phyloP scores from a whole-genome alignment of 345 rosid genomes.

The Corchorus olitorius region DNA sequence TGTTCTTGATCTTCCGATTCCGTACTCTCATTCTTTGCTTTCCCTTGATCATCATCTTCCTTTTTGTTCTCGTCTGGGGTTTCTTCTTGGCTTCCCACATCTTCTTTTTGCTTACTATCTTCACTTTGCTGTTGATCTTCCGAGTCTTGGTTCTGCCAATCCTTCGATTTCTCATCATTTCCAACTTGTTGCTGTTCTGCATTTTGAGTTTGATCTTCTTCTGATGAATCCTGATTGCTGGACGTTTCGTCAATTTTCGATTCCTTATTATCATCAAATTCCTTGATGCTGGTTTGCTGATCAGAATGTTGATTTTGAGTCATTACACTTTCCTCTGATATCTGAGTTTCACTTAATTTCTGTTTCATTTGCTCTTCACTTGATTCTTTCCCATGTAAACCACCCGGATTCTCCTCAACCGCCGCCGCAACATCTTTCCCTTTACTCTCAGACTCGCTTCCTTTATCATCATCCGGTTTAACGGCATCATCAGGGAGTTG shows the following conservation, averaged over 20 bases:
- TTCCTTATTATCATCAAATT: conserved; percentile 26
- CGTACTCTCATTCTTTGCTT: conserved; percentile 32
- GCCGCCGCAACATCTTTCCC: conserved; percentile 5
- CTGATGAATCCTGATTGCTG: conserved; percentile 8
- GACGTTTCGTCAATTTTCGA: not conserved
- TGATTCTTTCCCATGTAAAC: conserved; percentile 36
- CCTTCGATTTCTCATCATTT: not conserved
- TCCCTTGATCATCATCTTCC: conserved; percentile 15
- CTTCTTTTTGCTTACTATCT: conserved; percentile 44
- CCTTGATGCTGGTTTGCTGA: conserved; percentile 1
- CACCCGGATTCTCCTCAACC: conserved; percentile 21
- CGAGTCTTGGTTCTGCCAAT: conserved; percentile 19
- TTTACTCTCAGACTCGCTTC: conserved; percentile 16
- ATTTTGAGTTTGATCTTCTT: not conserved
- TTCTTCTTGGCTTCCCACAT: conserved; percentile 25
- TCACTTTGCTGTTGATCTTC: conserved; percentile 28
- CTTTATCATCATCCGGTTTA: conserved; percentile 51
- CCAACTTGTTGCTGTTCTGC: conserved; percentile 16
- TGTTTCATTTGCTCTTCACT: conserved; percentile 44
- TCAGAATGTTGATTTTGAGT: conserved; percentile 38
- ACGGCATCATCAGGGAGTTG: conserved; percentile 85
- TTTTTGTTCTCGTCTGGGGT: conserved; percentile 24
- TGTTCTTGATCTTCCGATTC: conserved; percentile 23
- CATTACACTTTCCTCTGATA: conserved; percentile 43
- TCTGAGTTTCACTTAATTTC: conserved; percentile 35